These are phyloP conservation scores for Angomonas desouzai DNA, from an alignment of 208 protist genomes.

Conservation along the genomic window DNA sequence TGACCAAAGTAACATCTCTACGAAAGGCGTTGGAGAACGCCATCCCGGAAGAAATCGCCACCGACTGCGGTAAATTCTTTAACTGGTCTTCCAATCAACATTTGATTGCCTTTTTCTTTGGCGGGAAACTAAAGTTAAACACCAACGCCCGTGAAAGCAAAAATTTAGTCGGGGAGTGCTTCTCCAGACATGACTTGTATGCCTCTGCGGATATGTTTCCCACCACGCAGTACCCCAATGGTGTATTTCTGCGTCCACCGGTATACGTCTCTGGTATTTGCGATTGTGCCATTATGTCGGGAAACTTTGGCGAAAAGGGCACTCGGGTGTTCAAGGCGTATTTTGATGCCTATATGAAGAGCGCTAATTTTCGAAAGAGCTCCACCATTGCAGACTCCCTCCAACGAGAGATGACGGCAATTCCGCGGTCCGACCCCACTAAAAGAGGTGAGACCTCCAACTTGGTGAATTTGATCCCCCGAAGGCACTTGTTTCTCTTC, in stretches of 20 bases:
- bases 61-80: conserved; percentile 87
- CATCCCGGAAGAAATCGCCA: conserved; percentile 79
- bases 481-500: conserved; percentile 84
- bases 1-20: conserved; percentile 59
- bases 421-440: conserved; percentile 54
- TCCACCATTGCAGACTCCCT: conserved; percentile 73
- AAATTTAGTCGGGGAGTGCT: conserved; percentile 64
- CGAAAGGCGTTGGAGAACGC: conserved; percentile 57
- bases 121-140: conserved; percentile 84
- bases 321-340: conserved; percentile 84
- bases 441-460: conserved; percentile 52
- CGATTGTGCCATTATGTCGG: conserved; percentile 82
- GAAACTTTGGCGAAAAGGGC: conserved; percentile 67
- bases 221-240: conserved; percentile 52
- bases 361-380: conserved; percentile 84
- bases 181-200: conserved; percentile 82
- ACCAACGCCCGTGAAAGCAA: conserved; percentile 84
- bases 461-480: conserved; percentile 81
- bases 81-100: conserved; percentile 92
- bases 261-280: conserved; percentile 75
- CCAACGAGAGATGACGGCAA: conserved; percentile 49
- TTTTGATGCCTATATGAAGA: conserved; percentile 80
- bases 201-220: conserved; percentile 29
- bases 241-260: conserved; percentile 84
- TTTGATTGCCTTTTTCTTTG: conserved; percentile 87